These are phyloP conservation scores for Cryptosporidium parvum DNA, from an alignment of 169 alveolate genomes.

Conservation along the genomic window DNA sequence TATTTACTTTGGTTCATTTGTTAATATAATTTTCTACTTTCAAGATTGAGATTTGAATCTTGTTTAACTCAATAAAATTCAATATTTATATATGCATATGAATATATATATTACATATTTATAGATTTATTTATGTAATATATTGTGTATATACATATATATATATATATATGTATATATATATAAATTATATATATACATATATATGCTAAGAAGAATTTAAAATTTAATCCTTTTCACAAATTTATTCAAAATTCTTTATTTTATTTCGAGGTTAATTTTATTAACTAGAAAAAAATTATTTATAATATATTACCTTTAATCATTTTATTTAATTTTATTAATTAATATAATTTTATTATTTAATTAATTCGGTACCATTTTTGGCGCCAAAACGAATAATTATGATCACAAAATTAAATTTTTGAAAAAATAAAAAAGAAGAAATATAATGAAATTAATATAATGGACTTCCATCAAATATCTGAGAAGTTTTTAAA, in stretches of 20 bases:
- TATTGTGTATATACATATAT: not conserved
- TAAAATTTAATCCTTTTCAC: no score
- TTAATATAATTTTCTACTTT: no score
- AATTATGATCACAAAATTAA: slow-evolving; percentile 1
- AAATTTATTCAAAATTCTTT: not conserved
- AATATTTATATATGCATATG: not conserved
- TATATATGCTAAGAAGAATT: not conserved
- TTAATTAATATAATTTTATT: slow-evolving; percentile 28
- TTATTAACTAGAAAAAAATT: not conserved
- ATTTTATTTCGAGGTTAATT: not conserved
- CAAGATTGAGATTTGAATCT: no score
- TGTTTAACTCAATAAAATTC: not conserved
- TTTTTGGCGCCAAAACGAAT: not conserved
- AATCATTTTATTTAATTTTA: slow-evolving; percentile 54
- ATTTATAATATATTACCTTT: not conserved
- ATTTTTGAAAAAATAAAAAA: no score
- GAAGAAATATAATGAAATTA: not conserved
- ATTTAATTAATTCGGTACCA: not conserved
- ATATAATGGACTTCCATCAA: not conserved
- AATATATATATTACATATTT: not conserved
- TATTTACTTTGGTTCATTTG: not conserved
- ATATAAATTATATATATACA: slow-evolving; percentile 6
- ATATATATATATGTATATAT: slow-evolving; percentile 37
- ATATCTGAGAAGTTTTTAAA: slow-evolving; percentile 29
- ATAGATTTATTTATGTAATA: not conserved